Percentiles rank a stretch among this genome's conserved stretches.
Evolutionary conservation across 2,329 filamentous ascomycete species (phyloP).

Genomic region (Colletotrichum sp.): DNA sequence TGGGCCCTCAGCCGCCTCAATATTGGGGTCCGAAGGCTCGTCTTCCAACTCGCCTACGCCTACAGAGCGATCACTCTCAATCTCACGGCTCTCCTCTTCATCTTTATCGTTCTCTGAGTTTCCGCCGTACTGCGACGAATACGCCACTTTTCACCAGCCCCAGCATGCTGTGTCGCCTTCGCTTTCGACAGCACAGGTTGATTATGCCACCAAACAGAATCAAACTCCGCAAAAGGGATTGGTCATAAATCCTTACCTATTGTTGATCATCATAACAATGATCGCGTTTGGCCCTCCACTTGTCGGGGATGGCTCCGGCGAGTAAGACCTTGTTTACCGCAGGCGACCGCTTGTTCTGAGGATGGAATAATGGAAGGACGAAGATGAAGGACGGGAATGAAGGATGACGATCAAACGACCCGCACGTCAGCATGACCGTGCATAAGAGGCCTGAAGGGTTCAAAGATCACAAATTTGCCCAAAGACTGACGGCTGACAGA

Average conservation of each 20-base stretch:
- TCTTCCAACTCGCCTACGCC: not conserved
- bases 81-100: not conserved
- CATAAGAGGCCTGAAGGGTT: too few relatives aligned
- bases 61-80: not conserved
- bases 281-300: not conserved
- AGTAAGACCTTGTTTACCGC: too few relatives aligned
- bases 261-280: not conserved
- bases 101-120: not conserved
- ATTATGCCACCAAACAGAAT: not conserved
- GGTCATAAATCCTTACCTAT: rapidly evolving
- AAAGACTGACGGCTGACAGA: too few relatives aligned
- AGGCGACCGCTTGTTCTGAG: too few relatives aligned
- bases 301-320: not conserved
- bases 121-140: not conserved
- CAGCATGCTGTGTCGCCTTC: not conserved
- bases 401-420: not conserved
- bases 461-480: too few relatives aligned
- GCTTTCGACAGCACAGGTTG: rapidly evolving
- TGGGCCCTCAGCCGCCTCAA: not conserved
- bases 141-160: not conserved
- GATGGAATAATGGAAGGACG: not conserved
- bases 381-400: not conserved
- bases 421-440: too few relatives aligned
- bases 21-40: not conserved
- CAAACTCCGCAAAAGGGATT: rapidly evolving